Percentiles rank a stretch among this genome's conserved stretches.
These are phyloP conservation scores for Schwanniomyces pseudopolymorphus DNA, from an alignment of 805 yeast genomes.

Conservation along the genomic window DNA sequence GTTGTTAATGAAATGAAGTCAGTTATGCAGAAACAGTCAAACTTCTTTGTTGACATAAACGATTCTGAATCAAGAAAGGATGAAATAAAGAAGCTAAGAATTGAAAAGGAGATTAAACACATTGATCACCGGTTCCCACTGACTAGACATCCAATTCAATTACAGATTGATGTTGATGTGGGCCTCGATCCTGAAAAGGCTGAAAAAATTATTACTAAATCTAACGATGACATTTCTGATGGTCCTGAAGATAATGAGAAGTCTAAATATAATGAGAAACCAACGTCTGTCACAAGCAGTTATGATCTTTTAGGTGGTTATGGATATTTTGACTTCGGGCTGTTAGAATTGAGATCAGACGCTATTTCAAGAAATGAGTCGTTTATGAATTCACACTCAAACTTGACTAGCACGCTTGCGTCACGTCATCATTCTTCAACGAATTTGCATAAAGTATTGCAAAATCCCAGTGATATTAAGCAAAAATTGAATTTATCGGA, in stretches of 20 bases:
- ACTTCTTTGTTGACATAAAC: slow-evolving; percentile 25
- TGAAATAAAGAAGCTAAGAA: slow-evolving; percentile 33
- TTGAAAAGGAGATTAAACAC: slow-evolving; percentile 34
- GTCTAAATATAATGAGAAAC: not conserved
- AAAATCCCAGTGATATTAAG: slow-evolving; percentile 19
- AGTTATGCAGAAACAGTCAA: slow-evolving; percentile 41
- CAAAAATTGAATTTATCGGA: slow-evolving; percentile 35
- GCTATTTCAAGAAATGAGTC: slow-evolving; percentile 31
- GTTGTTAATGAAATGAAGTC: slow-evolving; percentile 59
- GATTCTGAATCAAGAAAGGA: slow-evolving; percentile 32
- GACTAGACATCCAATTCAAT: slow-evolving; percentile 24
- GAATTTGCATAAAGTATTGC: slow-evolving; percentile 17
- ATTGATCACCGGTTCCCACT: slow-evolving; percentile 21
- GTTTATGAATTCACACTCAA: slow-evolving; percentile 24
- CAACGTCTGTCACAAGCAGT: slow-evolving; percentile 16
- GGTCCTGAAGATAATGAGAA: too few relatives aligned
- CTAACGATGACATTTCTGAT: not conserved
- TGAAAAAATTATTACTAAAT: slow-evolving; percentile 26
- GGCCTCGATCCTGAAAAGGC: not conserved
- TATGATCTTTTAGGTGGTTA: slow-evolving; percentile 70
- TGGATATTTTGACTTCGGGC: slow-evolving; percentile 78
- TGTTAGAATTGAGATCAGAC: slow-evolving; percentile 56
- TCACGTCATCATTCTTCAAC: slow-evolving; percentile 32
- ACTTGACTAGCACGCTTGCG: slow-evolving; percentile 18
- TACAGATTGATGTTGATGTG: slow-evolving; percentile 14